These are phyloP conservation scores for Hirschioporus abietinus DNA, from an alignment of 768 basidiomycete species.

Conservation along the genomic window DNA sequence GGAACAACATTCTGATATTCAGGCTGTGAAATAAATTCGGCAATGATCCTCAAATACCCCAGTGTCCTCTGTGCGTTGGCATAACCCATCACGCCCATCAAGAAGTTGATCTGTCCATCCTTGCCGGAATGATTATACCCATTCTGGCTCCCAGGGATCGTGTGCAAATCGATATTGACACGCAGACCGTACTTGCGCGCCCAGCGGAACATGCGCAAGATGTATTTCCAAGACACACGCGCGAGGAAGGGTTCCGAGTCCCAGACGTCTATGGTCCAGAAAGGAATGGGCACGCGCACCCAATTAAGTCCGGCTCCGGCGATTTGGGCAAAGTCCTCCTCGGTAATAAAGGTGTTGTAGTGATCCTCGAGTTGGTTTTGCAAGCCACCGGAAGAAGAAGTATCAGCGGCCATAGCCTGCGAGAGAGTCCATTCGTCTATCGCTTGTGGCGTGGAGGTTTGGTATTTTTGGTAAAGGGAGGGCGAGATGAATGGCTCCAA, in stretches of 20 bases:
- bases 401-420: constrained; percentile 27
- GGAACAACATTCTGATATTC: constrained; percentile 28
- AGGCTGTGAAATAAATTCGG: constrained; percentile 38
- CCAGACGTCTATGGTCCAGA: constrained; percentile 38
- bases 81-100: constrained; percentile 39
- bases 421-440: constrained; percentile 36
- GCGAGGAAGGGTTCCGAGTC: constrained; percentile 38
- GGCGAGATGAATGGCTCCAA: constrained; percentile 38
- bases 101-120: constrained; percentile 25
- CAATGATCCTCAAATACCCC: constrained; percentile 33
- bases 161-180: constrained; percentile 39
- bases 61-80: constrained; percentile 43
- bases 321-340: constrained; percentile 45
- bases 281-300: constrained; percentile 42
- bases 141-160: constrained; percentile 37
- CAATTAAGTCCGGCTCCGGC: constrained; percentile 43
- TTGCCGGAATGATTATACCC: constrained; percentile 13
- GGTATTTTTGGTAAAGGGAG: constrained; percentile 22
- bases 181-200: constrained; percentile 45
- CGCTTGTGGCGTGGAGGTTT: constrained; percentile 16
- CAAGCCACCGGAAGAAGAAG: constrained; percentile 14
- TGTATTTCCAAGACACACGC: constrained; percentile 37
- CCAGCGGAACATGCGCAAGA: constrained; percentile 41
- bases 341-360: constrained; percentile 45
- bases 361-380: constrained; percentile 32